Evolutionary conservation across 345 rosid genomes (phyloP).

Genomic region (Lumnitzera racemosa): DNA sequence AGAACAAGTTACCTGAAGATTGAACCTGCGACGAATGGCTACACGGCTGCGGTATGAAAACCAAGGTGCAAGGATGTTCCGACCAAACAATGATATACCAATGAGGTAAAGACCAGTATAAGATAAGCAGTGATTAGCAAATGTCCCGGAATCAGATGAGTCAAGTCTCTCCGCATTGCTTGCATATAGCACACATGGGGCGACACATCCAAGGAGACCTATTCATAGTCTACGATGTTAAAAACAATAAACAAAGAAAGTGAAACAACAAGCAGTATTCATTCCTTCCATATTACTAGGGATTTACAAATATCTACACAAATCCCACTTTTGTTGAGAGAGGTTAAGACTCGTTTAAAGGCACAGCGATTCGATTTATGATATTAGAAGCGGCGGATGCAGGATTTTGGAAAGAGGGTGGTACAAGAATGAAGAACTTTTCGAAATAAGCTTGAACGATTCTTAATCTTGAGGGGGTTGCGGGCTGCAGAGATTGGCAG

Average conservation of each 20-base stretch:
- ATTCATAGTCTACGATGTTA: constrained; percentile 1
- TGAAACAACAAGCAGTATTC: background rate
- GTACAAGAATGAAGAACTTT: no score
- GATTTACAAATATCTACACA: background rate
- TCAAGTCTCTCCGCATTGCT: constrained; percentile 78
- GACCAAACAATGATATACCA: constrained; percentile 47
- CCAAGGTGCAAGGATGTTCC: constrained; percentile 78
- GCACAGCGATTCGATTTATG: no score
- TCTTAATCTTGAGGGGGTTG: no score
- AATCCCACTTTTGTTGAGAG: background rate
- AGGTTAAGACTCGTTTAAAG: no score
- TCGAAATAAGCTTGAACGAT: no score
- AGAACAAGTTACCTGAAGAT: constrained; percentile 52
- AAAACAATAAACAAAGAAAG: no score
- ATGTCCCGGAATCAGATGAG: constrained; percentile 48
- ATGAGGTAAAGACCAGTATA: constrained; percentile 60
- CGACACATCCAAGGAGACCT: constrained; percentile 79
- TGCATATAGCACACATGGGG: constrained; percentile 76
- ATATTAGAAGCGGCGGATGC: no score
- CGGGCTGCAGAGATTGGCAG: no score
- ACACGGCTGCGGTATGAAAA: constrained; percentile 61
- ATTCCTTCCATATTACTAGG: background rate
- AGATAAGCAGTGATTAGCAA: constrained; percentile 59
- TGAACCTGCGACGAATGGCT: constrained; percentile 61
- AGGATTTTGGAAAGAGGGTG: no score